A percentile compares a stretch with the other conserved stretches of the same genome.
phyloP scores from a whole-genome alignment of 257 asterid species.

The Solanum bukasovii region DNA sequence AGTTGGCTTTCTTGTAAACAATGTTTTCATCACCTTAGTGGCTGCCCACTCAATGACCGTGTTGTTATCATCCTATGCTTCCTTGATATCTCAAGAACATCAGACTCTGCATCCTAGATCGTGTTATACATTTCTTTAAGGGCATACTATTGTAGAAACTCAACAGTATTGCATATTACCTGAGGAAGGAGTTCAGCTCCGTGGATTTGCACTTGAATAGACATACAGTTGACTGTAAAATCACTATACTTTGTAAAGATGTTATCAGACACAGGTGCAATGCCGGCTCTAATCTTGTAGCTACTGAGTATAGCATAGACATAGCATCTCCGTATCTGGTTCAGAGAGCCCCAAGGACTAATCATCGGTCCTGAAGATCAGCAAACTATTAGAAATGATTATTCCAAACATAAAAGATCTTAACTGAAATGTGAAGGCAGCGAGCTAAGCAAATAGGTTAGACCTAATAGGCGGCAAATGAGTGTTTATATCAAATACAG shows the following conservation, averaged over 20 bases:
- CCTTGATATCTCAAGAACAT: neutral
- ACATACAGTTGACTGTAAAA: neutral
- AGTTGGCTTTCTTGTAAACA: neutral
- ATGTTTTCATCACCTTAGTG: neutral
- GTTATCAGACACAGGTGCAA: neutral
- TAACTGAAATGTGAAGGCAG: neutral
- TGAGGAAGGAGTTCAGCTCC: neutral
- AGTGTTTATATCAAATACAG: neutral
- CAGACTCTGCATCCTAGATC: neutral
- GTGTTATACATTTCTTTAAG: neutral
- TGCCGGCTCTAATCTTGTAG: neutral
- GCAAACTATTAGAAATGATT: neutral
- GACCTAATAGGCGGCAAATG: neutral
- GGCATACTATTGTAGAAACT: neutral
- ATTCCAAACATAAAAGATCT: neutral
- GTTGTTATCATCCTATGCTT: neutral
- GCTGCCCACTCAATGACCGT: neutral
- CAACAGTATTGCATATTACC: neutral
- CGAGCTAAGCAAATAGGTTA: neutral
- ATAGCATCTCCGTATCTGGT: neutral
- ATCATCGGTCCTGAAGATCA: neutral
- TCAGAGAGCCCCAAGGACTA: neutral
- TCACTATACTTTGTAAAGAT: neutral
- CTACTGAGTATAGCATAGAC: neutral
- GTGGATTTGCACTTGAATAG: neutral